Conservation (phyloP, 257 asterid species). For the Primulina eburnea region DNA sequence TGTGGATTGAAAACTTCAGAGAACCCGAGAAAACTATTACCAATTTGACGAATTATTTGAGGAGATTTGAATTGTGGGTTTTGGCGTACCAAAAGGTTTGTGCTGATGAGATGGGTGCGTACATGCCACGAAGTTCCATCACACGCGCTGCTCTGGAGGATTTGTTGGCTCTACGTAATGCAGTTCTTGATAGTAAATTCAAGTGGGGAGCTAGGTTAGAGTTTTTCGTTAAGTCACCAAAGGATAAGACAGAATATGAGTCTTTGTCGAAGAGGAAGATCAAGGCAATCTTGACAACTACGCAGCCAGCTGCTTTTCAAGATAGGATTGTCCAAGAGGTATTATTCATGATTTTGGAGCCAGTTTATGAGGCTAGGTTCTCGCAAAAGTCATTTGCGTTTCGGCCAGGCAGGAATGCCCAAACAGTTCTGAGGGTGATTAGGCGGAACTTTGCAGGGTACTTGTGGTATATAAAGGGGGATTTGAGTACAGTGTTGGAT, state of each 20-base stretch:
- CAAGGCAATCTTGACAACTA: conserved; percentile 74
- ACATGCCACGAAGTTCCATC: conserved; percentile 72
- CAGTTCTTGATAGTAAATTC: conserved; percentile 74
- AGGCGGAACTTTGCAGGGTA: conserved; percentile 97
- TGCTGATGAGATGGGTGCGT: conserved; percentile 83
- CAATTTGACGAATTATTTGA: conserved; percentile 65
- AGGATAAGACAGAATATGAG: conserved; percentile 83
- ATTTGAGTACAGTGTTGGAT: conserved; percentile 79
- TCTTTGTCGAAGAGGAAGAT: conserved; percentile 90
- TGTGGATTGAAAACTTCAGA: conserved; percentile 84
- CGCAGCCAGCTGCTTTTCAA: conserved; percentile 79
- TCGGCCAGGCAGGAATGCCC: conserved; percentile 94
- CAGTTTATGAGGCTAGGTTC: conserved; percentile 81
- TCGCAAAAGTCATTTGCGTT: conserved; percentile 88
- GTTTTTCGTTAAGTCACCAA: conserved; percentile 78
- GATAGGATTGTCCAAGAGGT: conserved; percentile 93
- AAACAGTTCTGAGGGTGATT: conserved; percentile 77
- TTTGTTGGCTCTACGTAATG: conserved; percentile 74
- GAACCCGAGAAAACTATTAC: conserved; percentile 60
- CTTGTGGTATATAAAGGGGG: conserved; percentile 93
- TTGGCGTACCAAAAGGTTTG: conserved; percentile 90
- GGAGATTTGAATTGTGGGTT: conserved; percentile 95
- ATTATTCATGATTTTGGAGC: conserved; percentile 77
- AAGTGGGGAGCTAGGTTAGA: conserved; percentile 97
- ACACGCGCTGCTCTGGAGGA: conserved; percentile 80